phyloP scores from a whole-genome alignment of 805 yeast genomes.

The Cyberlindnera mycetangii region DNA sequence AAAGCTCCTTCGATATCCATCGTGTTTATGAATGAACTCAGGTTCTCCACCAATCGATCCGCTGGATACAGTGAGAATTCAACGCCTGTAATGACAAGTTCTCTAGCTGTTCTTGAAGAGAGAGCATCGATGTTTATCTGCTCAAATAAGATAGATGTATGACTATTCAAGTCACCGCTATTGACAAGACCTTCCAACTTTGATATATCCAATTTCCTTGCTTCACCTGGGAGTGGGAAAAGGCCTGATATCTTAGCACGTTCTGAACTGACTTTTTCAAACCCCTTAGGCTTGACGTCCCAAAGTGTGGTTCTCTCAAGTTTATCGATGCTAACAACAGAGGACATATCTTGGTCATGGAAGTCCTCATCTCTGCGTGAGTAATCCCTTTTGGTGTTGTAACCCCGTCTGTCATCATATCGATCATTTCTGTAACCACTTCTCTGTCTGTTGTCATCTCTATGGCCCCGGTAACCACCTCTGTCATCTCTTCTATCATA shows the following conservation, averaged over 20 bases:
- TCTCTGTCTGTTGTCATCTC: slow-evolving; percentile 3
- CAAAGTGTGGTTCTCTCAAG: slow-evolving; percentile 55
- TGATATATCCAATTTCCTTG: slow-evolving; percentile 33
- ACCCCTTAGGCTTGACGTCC: slow-evolving; percentile 72
- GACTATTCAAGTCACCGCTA: slow-evolving; percentile 29
- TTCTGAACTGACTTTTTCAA: slow-evolving; percentile 70
- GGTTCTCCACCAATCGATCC: slow-evolving; percentile 40
- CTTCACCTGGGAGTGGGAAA: slow-evolving; percentile 72
- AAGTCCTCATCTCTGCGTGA: slow-evolving; percentile 2
- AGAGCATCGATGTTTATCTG: slow-evolving; percentile 29
- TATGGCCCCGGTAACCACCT: not conserved
- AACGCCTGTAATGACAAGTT: slow-evolving; percentile 30
- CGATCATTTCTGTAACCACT: slow-evolving; percentile 3
- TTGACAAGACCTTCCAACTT: slow-evolving; percentile 31
- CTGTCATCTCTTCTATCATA: slow-evolving; percentile 2
- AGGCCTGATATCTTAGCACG: slow-evolving; percentile 77
- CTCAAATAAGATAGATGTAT: slow-evolving; percentile 34
- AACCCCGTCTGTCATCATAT: slow-evolving; percentile 7
- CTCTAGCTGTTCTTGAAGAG: slow-evolving; percentile 28
- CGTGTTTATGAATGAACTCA: slow-evolving; percentile 43
- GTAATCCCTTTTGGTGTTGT: slow-evolving; percentile 4
- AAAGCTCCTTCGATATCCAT: slow-evolving; percentile 42
- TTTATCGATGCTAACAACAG: slow-evolving; percentile 46
- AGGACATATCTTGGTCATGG: slow-evolving; percentile 32
- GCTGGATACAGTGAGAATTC: slow-evolving; percentile 30